Base-by-base conservation (phyloP, 805 yeast genomes). In the Schizosaccharomyces octosporus region DNA sequence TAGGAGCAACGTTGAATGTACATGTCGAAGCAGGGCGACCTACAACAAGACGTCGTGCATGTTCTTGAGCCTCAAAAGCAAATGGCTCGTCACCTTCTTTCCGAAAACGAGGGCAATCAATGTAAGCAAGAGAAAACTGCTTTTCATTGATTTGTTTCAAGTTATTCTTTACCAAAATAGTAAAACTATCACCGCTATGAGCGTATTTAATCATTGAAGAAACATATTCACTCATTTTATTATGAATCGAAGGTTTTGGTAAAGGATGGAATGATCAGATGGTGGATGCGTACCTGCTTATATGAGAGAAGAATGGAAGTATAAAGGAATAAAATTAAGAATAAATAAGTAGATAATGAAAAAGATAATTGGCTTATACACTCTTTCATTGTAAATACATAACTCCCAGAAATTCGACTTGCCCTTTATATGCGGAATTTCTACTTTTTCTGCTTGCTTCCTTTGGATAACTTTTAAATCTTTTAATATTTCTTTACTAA, bases 1-100 rank as follows among this genome's bases (percentile, higher is more conserved):
- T 32, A 21, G 79, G 76, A 62, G 73, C 73, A 66, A 79, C 78
- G 72, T 80, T 81, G 51, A 78, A 66, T 32, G 83, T 80, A 67
- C 75, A 74, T 69, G 82, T 83, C 66, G 77, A 78, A 69, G 85
- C 74, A 45, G 71, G 72, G 69, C 83, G 83, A 31, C 88, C 88
- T 48, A 85, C 76, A 21, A 83, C 71, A 64, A 84, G 74, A 6
- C 74, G 73, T 63, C 94, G 76, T 63, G 85, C 73, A 62, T 72
- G 71, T 69, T 85, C 90, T 65, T 83, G 78, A 43, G 84, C 72
- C 66, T 78, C 80, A 66, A 76, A 81, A 1, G 83, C 78, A 62
- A 69, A 73, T 31, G 73, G 70, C 66, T 66, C 68, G 55, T 66
- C 68, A 55, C 65, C 65, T 55, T 66, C 67, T 24, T 67, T 64